phyloP scores from a whole-genome alignment of 768 basidiomycete genomes.

The Cystobasidium onofrii region DNA sequence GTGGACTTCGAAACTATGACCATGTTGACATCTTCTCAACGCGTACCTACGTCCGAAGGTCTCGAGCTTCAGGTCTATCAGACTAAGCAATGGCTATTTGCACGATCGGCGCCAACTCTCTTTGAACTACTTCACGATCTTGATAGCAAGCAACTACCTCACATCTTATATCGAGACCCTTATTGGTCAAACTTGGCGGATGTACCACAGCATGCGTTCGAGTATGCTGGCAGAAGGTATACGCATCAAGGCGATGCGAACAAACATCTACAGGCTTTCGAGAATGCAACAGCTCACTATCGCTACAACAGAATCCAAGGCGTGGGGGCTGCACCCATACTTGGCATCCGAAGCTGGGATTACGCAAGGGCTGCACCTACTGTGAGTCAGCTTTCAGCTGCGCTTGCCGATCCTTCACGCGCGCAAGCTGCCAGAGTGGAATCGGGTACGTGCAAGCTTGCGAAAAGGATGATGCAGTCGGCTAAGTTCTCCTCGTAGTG shows the following conservation, averaged over 20 bases:
- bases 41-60: background rate
- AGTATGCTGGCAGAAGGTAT: conserved; percentile 74
- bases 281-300: background rate
- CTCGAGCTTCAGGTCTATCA: too few species aligned
- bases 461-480: too few species aligned
- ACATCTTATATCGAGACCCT: conserved; percentile 64
- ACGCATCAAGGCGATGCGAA: conserved; percentile 61
- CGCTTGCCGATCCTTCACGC: background rate
- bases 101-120: conserved; percentile 47
- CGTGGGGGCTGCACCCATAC: background rate
- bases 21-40: background rate
- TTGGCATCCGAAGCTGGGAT: conserved; percentile 32
- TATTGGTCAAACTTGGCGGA: conserved; percentile 69
- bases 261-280: conserved; percentile 56
- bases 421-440: background rate
- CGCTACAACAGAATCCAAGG: background rate
- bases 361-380: conserved; percentile 33
- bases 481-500: background rate
- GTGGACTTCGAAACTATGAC: background rate
- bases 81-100: conserved; percentile 13
- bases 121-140: conserved; percentile 50
- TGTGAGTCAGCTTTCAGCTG: background rate
- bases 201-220: conserved; percentile 59
- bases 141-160: conserved; percentile 47
- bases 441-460: background rate